A percentile compares a stretch with the other conserved stretches of the same genome.
Evolutionary conservation across 768 basidiomycete genomes (phyloP).

Genomic region (Suillus decipiens): DNA sequence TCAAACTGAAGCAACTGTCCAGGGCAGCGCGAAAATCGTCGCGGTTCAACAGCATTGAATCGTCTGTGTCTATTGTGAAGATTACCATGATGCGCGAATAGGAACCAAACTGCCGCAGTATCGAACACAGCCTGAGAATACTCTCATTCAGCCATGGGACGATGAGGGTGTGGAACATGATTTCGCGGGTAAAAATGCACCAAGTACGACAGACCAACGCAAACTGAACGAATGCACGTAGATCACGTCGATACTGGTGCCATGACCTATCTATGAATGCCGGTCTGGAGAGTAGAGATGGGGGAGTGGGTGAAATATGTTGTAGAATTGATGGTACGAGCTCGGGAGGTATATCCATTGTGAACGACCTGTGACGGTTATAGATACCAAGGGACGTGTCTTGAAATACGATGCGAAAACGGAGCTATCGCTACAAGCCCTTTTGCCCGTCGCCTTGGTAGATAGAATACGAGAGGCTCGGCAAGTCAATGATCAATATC

Average conservation of each 20-base stretch:
- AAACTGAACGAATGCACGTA: background rate
- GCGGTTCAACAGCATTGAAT: background rate
- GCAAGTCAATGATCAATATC: background rate
- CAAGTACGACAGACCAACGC: background rate
- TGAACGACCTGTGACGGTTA: too few species aligned
- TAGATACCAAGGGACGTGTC: background rate
- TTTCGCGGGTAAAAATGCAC: constrained; percentile 3
- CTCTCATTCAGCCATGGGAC: constrained; percentile 29
- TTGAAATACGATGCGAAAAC: background rate
- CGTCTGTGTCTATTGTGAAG: background rate
- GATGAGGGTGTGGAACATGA: constrained; percentile 29
- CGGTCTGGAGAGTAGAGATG: background rate
- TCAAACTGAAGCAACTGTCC: background rate
- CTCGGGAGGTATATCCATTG: background rate
- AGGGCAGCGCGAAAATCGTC: background rate
- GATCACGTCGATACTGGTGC: background rate
- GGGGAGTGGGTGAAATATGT: background rate
- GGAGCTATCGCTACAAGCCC: background rate
- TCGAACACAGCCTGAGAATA: background rate
- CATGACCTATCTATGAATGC: background rate
- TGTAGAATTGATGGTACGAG: constrained; percentile 3
- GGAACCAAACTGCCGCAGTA: background rate
- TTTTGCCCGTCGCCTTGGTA: background rate
- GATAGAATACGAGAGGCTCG: background rate
- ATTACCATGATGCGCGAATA: background rate